Evolutionary conservation across 2,329 filamentous ascomycete genomes (phyloP).

Genomic region (Trichoderma koningiopsis): DNA sequence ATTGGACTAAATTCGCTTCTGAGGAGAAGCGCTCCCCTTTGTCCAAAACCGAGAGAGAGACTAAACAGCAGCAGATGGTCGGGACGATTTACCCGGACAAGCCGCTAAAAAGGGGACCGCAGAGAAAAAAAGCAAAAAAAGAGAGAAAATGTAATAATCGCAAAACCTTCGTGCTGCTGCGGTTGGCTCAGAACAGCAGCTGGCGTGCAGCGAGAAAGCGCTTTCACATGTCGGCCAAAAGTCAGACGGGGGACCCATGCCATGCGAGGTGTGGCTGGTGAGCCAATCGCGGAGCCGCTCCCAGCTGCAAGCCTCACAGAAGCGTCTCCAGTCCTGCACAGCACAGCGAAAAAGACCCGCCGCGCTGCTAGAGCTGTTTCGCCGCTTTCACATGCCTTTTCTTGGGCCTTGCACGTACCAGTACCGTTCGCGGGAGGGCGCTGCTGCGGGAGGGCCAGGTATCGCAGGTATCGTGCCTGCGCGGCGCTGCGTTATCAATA

Average conservation of each 20-base stretch:
- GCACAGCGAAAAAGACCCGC: not conserved
- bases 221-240: constrained; percentile 20
- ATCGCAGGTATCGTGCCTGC: constrained; percentile 18
- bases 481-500: constrained; percentile 25
- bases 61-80: not conserved
- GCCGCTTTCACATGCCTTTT: constrained; percentile 28
- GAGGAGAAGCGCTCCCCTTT: not conserved
- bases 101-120: constrained; percentile 5
- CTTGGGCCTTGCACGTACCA: not conserved
- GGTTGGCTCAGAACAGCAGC: constrained; percentile 26
- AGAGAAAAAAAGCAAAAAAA: not conserved
- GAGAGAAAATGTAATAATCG: not conserved
- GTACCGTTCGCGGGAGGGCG: constrained; percentile 17
- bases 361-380: constrained; percentile 4
- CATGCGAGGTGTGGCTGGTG: constrained; percentile 18
- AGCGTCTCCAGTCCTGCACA: not conserved
- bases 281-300: constrained; percentile 7
- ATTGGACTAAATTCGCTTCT: not conserved
- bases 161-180: constrained; percentile 25
- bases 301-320: constrained; percentile 13
- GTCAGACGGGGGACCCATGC: not conserved
- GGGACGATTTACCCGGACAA: constrained; percentile 21
- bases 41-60: not conserved
- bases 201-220: not conserved
- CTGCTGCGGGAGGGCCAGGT: not conserved